These are phyloP conservation scores for Phytopythium sindhum DNA, from an alignment of 352 stramenopile genomes.

Conservation along the genomic window DNA sequence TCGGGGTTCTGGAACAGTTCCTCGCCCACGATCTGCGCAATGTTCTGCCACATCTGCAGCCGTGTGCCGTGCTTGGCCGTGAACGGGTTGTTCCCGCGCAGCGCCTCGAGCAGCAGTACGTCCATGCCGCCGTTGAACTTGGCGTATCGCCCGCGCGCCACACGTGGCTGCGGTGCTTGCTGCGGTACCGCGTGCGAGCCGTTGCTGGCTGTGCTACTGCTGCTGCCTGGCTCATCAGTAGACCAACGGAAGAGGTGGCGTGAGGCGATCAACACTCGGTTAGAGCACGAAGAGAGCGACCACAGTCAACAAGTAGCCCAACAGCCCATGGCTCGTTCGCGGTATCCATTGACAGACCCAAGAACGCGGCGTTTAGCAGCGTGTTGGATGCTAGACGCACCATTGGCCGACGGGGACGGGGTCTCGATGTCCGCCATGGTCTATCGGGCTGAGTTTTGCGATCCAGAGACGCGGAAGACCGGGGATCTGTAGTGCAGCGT, in stretches of 20 bases:
- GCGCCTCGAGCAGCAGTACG: conserved; percentile 66
- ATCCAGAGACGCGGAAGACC: neutral
- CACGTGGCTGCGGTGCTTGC: conserved; percentile 20
- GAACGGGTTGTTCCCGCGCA: conserved; percentile 74
- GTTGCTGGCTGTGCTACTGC: neutral
- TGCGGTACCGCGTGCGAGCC: neutral
- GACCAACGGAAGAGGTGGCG: neutral
- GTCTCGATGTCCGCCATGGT: conserved; percentile 1
- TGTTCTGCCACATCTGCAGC: conserved; percentile 77
- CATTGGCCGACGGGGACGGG: neutral
- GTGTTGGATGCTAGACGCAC: neutral
- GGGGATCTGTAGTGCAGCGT: neutral
- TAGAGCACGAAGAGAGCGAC: neutral
- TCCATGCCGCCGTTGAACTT: conserved; percentile 83
- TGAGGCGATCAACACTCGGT: neutral
- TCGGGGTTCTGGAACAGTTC: conserved; percentile 61
- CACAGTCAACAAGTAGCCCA: neutral
- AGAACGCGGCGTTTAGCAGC: too few species aligned
- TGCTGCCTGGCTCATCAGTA: neutral
- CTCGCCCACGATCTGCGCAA: conserved; percentile 60
- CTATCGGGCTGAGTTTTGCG: neutral
- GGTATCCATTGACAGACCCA: too few species aligned
- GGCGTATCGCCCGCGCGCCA: conserved; percentile 61
- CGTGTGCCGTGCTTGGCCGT: conserved; percentile 79
- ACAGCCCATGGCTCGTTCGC: too few species aligned